Evolutionary conservation across 345 rosid genomes (phyloP).

Genomic region (Draba incana): DNA sequence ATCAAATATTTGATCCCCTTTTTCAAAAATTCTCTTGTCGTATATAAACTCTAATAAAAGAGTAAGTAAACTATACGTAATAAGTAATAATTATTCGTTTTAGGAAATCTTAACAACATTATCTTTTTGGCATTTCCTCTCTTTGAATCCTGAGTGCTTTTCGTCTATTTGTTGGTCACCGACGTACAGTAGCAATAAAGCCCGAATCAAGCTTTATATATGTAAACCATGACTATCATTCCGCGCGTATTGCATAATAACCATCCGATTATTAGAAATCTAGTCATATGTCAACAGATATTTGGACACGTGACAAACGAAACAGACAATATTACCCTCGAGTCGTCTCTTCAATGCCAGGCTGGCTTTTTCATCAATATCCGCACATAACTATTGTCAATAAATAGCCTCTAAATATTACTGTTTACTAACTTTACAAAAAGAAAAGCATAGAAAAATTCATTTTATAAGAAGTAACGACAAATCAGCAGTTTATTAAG

Average conservation of each 20-base stretch:
- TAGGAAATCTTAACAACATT: neutral
- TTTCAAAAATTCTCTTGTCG: neutral
- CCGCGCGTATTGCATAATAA: too few species aligned
- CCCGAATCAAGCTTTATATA: neutral
- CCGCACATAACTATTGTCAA: neutral
- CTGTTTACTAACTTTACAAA: neutral
- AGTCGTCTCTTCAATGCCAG: slow-evolving; percentile 20
- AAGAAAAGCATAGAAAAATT: neutral
- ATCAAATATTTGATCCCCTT: neutral
- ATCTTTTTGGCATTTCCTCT: too few species aligned
- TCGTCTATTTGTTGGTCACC: neutral
- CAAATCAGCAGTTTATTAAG: neutral
- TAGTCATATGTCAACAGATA: neutral
- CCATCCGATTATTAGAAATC: slow-evolving; percentile 5
- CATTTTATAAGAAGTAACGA: slow-evolving; percentile 14
- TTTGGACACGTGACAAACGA: neutral
- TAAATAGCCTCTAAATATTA: neutral
- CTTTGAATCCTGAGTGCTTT: too few species aligned
- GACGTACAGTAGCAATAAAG: neutral
- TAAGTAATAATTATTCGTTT: neutral
- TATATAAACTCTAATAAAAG: neutral
- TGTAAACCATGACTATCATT: neutral
- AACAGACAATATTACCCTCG: neutral
- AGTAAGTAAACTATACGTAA: too few species aligned
- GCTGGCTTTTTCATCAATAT: slow-evolving; percentile 7